Evolutionary conservation across 2,329 filamentous ascomycete species (phyloP).

Genomic region (Hymenoscyphus fructigenus): DNA sequence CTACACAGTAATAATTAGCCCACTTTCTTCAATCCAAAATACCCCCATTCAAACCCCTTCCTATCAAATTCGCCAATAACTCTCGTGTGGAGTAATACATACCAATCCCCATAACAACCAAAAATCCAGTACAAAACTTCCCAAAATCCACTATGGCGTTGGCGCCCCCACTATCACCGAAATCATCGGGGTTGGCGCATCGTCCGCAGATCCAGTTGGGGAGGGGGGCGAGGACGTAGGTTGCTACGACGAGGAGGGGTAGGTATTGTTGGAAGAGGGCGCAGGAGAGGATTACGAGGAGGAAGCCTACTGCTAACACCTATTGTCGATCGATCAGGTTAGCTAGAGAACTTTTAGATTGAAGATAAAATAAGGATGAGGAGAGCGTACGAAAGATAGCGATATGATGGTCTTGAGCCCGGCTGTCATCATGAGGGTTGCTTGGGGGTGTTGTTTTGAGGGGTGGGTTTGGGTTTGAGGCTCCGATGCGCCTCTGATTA

Average conservation of each 20-base stretch:
- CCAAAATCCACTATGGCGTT: constrained; percentile 90
- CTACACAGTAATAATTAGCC: constrained; percentile 45
- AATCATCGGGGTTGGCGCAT: constrained; percentile 91
- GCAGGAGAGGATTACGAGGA: constrained; percentile 97
- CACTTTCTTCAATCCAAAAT: background rate
- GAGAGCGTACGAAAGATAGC: constrained; percentile 78
- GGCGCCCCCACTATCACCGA: constrained; percentile 71
- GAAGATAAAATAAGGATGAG: background rate
- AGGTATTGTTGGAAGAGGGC: constrained; percentile 95
- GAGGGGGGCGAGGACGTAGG: constrained; percentile 88
- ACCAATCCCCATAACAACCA: constrained; percentile 98
- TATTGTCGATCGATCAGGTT: constrained; percentile 40
- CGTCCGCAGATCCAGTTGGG: constrained; percentile 95
- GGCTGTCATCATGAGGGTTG: constrained; percentile 57
- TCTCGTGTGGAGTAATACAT: constrained; percentile 42
- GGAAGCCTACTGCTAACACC: constrained; percentile 96
- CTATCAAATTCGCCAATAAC: background rate
- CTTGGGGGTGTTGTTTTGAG: background rate
- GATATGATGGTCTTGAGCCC: constrained; percentile 99
- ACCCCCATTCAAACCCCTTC: background rate
- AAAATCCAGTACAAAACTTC: constrained; percentile 88
- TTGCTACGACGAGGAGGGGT: constrained; percentile 90
- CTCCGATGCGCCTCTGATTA: background rate
- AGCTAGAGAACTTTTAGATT: constrained; percentile 5
- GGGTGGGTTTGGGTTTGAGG: constrained; percentile 4